A percentile compares a stretch with the other conserved stretches of the same genome.
These are phyloP conservation scores for Quercus rubra DNA, from an alignment of 306 rosid species.

Conservation along the genomic window DNA sequence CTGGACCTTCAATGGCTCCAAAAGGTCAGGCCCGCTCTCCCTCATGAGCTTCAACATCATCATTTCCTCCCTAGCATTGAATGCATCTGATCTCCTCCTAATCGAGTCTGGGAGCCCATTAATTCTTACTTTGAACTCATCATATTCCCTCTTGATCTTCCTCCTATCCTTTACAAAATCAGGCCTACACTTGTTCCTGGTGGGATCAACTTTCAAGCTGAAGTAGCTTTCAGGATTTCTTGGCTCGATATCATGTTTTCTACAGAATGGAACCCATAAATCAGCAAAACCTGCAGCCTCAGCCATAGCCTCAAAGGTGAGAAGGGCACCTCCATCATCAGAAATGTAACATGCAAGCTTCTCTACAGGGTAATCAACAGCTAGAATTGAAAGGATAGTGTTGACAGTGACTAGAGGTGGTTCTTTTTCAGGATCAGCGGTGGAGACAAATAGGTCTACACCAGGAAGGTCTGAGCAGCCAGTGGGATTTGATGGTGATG, in stretches of 20 bases:
- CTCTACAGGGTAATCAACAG: constrained; percentile 89
- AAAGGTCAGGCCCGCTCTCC: constrained; percentile 37
- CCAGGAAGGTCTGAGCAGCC: constrained; percentile 52
- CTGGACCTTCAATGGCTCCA: constrained; percentile 38
- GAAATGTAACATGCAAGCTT: constrained; percentile 82
- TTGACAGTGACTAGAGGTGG: constrained; percentile 91
- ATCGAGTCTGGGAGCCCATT: constrained; percentile 85
- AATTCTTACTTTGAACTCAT: constrained; percentile 83
- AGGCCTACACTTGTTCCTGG: constrained; percentile 71
- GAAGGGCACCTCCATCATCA: constrained; percentile 88
- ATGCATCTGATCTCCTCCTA: constrained; percentile 74
- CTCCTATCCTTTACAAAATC: constrained; percentile 90
- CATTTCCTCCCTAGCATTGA: constrained; percentile 62
- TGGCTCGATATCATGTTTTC: constrained; percentile 76
- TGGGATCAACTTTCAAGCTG: constrained; percentile 69
- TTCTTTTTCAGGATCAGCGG: constrained; percentile 93
- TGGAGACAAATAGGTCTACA: constrained; percentile 73
- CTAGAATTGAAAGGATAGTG: constrained; percentile 79
- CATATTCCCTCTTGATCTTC: constrained; percentile 89
- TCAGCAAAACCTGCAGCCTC: constrained; percentile 96
- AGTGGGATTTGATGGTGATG: constrained; percentile 47
- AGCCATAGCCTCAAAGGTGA: constrained; percentile 78
- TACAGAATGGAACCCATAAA: constrained; percentile 90
- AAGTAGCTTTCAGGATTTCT: constrained; percentile 87
- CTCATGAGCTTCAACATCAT: constrained; percentile 47